Percentiles rank a stretch among this genome's conserved stretches.
These are phyloP conservation scores for Cercis canadensis DNA, from an alignment of 306 rosid species.

Conservation along the genomic window DNA sequence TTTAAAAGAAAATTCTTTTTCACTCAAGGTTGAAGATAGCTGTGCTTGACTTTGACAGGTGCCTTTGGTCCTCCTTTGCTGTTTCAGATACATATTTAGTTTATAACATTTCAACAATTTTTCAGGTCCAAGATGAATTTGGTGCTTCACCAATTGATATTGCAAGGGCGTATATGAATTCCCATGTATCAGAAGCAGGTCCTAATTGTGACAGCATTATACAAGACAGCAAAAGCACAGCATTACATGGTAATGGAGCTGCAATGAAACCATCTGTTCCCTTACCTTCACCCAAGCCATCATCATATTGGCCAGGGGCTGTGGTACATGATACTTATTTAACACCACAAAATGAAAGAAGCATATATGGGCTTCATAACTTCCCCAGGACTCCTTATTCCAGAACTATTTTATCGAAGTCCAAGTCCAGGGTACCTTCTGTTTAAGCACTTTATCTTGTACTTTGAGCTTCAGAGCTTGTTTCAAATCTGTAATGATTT, in stretches of 20 bases:
- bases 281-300: slow-evolving; percentile 54
- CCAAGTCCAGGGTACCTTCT: slow-evolving; percentile 74
- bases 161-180: slow-evolving; percentile 91
- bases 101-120: slow-evolving; percentile 27
- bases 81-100: slow-evolving; percentile 18
- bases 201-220: slow-evolving; percentile 47
- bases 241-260: slow-evolving; percentile 48
- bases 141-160: slow-evolving; percentile 83
- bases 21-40: too few species aligned
- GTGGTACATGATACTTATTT: slow-evolving; percentile 61
- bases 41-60: neutral
- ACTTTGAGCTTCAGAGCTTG: slow-evolving; percentile 25
- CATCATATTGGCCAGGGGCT: slow-evolving; percentile 90
- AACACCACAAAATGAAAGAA: slow-evolving; percentile 75
- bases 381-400: slow-evolving; percentile 91
- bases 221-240: slow-evolving; percentile 48
- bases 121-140: slow-evolving; percentile 65
- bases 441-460: slow-evolving; percentile 21
- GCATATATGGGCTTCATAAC: slow-evolving; percentile 66
- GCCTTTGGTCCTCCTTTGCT: neutral
- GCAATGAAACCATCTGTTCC: slow-evolving; percentile 55
- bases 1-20: too few species aligned
- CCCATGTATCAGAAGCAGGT: slow-evolving; percentile 62
- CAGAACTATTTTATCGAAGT: slow-evolving; percentile 71
- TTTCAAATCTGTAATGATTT: slow-evolving; percentile 1